Conservation (phyloP, 495 filamentous ascomycete genomes). For the Eremomyces bilateralis region DNA sequence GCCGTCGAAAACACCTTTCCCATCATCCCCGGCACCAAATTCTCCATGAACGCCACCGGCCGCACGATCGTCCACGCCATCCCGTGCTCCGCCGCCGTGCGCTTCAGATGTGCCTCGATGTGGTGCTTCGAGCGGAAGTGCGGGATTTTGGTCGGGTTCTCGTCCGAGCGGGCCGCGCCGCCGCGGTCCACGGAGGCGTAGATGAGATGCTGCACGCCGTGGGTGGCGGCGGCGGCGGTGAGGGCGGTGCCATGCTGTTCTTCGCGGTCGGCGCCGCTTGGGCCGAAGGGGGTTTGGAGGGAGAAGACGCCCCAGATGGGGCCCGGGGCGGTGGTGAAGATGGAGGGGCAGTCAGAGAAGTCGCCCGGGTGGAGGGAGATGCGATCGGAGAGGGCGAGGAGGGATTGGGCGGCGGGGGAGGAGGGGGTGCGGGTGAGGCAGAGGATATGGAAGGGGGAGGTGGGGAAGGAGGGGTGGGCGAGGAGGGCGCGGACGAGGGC, state of each 20-base stretch:
- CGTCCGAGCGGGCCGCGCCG: constrained; percentile 30
- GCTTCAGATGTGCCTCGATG: constrained; percentile 38
- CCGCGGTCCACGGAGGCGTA: constrained; percentile 48
- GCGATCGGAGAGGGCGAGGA: constrained; percentile 23
- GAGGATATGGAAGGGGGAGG: constrained; percentile 34
- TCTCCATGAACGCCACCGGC: constrained; percentile 43
- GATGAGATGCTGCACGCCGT: constrained; percentile 39
- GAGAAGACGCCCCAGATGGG: constrained; percentile 29
- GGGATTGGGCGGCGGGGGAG: constrained; percentile 29
- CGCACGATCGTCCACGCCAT: constrained; percentile 27
- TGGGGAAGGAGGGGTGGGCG: no score
- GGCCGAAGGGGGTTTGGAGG: no score
- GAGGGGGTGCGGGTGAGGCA: constrained; percentile 42
- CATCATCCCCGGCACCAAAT: constrained; percentile 32
- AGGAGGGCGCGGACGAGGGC: constrained; percentile 36
- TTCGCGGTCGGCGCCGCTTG: constrained; percentile 31
- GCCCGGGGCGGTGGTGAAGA: constrained; percentile 29
- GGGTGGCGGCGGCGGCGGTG: constrained; percentile 33
- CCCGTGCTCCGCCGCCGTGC: constrained; percentile 16
- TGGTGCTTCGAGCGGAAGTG: constrained; percentile 44
- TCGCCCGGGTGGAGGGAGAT: constrained; percentile 36
- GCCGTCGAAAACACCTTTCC: constrained; percentile 37
- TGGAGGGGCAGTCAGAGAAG: constrained; percentile 24
- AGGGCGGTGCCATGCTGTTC: constrained; percentile 38
- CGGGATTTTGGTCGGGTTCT: constrained; percentile 28